phyloP scores from a whole-genome alignment of 768 basidiomycete genomes.

The Hericium erinaceus region DNA sequence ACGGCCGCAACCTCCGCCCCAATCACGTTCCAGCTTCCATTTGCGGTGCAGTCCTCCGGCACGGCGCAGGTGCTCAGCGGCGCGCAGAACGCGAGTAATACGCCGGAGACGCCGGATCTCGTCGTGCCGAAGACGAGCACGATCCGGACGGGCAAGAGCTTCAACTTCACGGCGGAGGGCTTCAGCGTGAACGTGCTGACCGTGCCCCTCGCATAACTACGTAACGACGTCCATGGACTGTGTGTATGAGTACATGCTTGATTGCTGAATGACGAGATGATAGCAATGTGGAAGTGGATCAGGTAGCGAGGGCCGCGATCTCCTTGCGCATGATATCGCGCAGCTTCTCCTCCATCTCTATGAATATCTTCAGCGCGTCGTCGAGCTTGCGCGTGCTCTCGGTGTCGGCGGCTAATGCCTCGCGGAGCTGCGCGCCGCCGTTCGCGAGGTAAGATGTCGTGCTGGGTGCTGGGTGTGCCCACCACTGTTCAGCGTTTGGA shows the following conservation, averaged over 20 bases:
- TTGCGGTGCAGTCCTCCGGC: constrained; percentile 36
- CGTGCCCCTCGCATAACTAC: constrained; percentile 3
- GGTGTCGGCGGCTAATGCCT: constrained; percentile 27
- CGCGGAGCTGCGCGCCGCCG: constrained; percentile 23
- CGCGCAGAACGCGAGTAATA: constrained; percentile 41
- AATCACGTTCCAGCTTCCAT: constrained; percentile 47
- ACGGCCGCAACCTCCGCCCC: constrained; percentile 30
- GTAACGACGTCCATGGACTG: background rate
- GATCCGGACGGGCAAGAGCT: constrained; percentile 38
- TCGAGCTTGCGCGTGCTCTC: constrained; percentile 34
- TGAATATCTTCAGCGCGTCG: constrained; percentile 38
- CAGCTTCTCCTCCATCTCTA: constrained; percentile 26
- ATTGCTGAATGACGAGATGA: background rate
- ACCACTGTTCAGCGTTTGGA: background rate
- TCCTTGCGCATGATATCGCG: background rate
- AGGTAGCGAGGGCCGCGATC: background rate
- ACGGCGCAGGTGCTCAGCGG: constrained; percentile 44
- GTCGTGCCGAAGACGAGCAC: constrained; percentile 37
- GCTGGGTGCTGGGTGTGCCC: constrained; percentile 11
- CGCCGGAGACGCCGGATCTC: constrained; percentile 37
- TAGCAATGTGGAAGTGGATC: background rate
- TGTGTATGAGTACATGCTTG: background rate
- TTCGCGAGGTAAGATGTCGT: constrained; percentile 25
- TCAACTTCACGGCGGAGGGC: constrained; percentile 46
- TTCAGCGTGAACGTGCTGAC: constrained; percentile 32